Percentiles rank a stretch among this genome's conserved stretches.
These are phyloP conservation scores for Solanum chacoense DNA, from an alignment of 305 asterid species.

Conservation along the genomic window DNA sequence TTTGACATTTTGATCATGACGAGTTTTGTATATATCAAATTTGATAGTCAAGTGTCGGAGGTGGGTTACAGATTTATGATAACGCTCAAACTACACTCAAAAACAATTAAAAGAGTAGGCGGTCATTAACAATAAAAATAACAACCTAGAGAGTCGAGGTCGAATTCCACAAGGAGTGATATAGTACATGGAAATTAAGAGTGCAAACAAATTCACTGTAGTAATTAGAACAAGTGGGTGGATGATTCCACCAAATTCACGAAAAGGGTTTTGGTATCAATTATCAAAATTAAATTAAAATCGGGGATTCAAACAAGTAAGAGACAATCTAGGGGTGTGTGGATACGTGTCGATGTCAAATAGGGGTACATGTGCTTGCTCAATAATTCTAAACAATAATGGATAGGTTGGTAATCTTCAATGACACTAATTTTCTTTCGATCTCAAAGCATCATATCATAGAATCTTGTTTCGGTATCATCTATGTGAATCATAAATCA, in stretches of 20 bases:
- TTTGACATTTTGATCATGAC: too few species aligned
- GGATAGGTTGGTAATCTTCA: not conserved
- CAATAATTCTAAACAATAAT: not conserved
- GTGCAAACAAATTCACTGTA: too few species aligned
- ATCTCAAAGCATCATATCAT: not conserved
- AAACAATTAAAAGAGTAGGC: too few species aligned
- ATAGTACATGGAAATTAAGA: too few species aligned
- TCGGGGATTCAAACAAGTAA: not conserved
- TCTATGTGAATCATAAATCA: not conserved
- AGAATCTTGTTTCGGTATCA: not conserved
- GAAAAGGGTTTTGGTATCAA: not conserved
- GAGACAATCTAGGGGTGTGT: not conserved
- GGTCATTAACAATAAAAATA: too few species aligned
- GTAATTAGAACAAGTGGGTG: not conserved
- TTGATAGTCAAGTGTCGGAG: too few species aligned
- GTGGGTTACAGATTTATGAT: too few species aligned
- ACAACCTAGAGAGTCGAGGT: too few species aligned
- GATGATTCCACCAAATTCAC: not conserved
- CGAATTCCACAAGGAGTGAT: too few species aligned
- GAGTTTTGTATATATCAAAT: too few species aligned
- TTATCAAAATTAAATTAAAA: not conserved
- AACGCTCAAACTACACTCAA: too few species aligned
- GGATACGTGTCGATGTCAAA: not conserved
- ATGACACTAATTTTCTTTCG: not conserved
- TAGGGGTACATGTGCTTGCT: not conserved